phyloP scores from a whole-genome alignment of 2,329 filamentous ascomycete species.

The Cucurbitaria berberidis region DNA sequence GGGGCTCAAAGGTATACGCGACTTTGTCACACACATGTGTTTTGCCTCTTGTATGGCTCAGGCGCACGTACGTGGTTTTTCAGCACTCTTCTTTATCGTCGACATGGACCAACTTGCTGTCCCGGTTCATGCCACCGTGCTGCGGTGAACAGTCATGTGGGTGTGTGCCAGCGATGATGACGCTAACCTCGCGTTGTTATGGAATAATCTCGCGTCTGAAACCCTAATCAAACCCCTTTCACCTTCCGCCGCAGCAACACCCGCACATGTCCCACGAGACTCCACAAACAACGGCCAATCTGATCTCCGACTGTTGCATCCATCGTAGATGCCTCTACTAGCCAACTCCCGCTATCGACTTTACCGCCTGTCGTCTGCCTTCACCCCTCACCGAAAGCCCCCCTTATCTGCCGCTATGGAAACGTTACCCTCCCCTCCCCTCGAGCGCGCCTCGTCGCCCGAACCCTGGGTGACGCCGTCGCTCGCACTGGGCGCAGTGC shows the following conservation, averaged over 20 bases:
- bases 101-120: neutral
- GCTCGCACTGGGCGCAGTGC: conserved; percentile 65
- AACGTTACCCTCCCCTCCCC: conserved; percentile 48
- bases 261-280: conserved; percentile 28
- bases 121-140: neutral
- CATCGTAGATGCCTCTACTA: conserved; percentile 10
- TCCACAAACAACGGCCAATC: conserved; percentile 11
- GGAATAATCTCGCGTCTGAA: conserved; percentile 33
- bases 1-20: conserved; percentile 13
- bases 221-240: conserved; percentile 39
- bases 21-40: neutral
- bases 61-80: neutral
- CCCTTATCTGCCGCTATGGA: conserved; percentile 35
- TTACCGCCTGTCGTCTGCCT: conserved; percentile 2
- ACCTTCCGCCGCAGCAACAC: conserved; percentile 31
- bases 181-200: conserved; percentile 38
- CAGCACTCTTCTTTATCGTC: neutral
- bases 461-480: conserved; percentile 68
- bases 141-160: conserved; percentile 10
- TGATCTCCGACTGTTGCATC: conserved; percentile 10
- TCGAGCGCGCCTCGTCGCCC: conserved; percentile 60
- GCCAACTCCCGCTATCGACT: neutral
- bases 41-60: neutral
- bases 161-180: conserved; percentile 11
- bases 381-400: conserved; percentile 13